Evolutionary conservation across 2,329 filamentous ascomycete species (phyloP).

Genomic region (Aspergillus candidus): DNA sequence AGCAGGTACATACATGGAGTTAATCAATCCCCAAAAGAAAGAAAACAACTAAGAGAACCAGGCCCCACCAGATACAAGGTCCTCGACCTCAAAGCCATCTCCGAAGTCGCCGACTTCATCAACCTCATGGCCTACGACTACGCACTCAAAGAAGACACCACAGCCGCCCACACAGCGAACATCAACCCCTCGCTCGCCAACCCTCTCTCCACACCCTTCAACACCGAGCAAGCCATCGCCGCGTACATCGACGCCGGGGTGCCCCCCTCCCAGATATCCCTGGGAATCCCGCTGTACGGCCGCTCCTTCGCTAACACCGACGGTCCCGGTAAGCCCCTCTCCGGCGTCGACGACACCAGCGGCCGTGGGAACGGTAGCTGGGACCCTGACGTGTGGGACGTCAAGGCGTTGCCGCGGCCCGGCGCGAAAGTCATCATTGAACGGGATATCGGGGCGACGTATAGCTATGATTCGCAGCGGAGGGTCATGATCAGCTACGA

Average conservation of each 20-base stretch:
- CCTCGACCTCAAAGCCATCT: conserved; percentile 41
- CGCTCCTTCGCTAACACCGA: conserved; percentile 74
- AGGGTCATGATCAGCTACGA: conserved; percentile 70
- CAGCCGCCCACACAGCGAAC: conserved; percentile 74
- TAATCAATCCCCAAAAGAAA: neutral
- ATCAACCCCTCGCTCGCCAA: conserved; percentile 55
- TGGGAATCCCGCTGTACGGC: conserved; percentile 90
- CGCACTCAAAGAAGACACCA: conserved; percentile 69
- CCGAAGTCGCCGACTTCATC: conserved; percentile 46
- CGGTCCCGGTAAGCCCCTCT: conserved; percentile 63
- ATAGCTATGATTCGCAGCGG: conserved; percentile 59
- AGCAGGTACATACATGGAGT: conserved; percentile 26
- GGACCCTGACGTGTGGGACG: conserved; percentile 83
- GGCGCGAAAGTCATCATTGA: conserved; percentile 60
- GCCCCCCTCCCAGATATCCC: conserved; percentile 63
- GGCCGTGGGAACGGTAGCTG: conserved; percentile 55
- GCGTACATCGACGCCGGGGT: conserved; percentile 64
- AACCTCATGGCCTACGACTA: conserved; percentile 80
- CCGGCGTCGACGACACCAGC: conserved; percentile 57
- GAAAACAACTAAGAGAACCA: conserved; percentile 4
- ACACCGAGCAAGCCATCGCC: conserved; percentile 62
- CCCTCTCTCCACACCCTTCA: conserved; percentile 69
- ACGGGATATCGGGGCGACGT: conserved; percentile 58
- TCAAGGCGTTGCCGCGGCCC: conserved; percentile 69
- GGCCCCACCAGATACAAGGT: conserved; percentile 42